Percentiles rank a stretch among this genome's conserved stretches.
These are phyloP conservation scores for Hydnomerulius pinastri DNA, from an alignment of 768 basidiomycete species.

Conservation along the genomic window DNA sequence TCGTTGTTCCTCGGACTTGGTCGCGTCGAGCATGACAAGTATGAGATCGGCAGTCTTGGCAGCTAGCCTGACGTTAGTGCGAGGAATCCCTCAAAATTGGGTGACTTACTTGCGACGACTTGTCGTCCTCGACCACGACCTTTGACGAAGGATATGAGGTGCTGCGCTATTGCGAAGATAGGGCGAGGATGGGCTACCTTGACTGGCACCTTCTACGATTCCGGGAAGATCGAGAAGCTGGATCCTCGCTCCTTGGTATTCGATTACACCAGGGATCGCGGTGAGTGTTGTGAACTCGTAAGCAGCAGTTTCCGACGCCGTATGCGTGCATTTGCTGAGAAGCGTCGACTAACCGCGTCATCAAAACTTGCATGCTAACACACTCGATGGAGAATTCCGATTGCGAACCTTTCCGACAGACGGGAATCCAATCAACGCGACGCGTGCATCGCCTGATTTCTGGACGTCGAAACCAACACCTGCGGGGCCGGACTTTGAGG, in stretches of 20 bases:
- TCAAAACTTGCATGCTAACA: too few relatives aligned
- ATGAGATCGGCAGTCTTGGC: slow-evolving; percentile 94
- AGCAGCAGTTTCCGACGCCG: slow-evolving; percentile 83
- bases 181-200: slow-evolving; percentile 43
- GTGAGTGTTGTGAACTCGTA: slow-evolving; percentile 96
- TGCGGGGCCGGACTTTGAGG: slow-evolving; percentile 75
- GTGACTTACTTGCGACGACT: slow-evolving; percentile 79
- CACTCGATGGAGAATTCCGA: too few relatives aligned
- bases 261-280: slow-evolving; percentile 96
- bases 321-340: slow-evolving; percentile 89
- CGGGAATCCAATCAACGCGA: slow-evolving; percentile 93
- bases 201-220: slow-evolving; percentile 92
- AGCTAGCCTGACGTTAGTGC: slow-evolving; percentile 44
- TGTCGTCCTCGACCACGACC: slow-evolving; percentile 93
- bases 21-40: slow-evolving; percentile 89
- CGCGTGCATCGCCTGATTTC: slow-evolving; percentile 85
- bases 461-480: slow-evolving; percentile 91
- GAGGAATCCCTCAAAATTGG: not conserved
- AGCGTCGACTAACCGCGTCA: slow-evolving; percentile 95
- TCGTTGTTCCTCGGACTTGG: slow-evolving; percentile 91
- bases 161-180: not conserved
- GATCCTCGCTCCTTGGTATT: slow-evolving; percentile 91
- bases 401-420: slow-evolving; percentile 80
- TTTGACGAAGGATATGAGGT: slow-evolving; percentile 13
- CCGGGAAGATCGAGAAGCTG: slow-evolving; percentile 95